Base-by-base conservation (phyloP, 495 filamentous ascomycete species). In the Thermochaetoides thermophila region DNA sequence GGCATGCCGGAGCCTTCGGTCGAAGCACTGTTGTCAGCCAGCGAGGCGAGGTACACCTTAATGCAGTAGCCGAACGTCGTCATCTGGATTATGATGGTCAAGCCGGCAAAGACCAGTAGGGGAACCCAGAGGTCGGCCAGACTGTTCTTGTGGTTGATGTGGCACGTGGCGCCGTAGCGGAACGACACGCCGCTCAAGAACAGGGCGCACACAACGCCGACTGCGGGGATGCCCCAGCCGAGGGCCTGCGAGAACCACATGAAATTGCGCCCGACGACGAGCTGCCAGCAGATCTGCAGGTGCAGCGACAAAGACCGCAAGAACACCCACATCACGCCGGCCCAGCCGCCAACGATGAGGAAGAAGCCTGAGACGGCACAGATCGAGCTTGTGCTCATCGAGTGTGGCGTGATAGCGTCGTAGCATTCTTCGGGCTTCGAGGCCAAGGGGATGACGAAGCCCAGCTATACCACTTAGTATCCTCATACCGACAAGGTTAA, bases 221-320 rank as follows among this genome's bases (percentile, higher is more conserved):
- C 50, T 19, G 73, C 67, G 2, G 85, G 83, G 26, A 96, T 63
- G 7, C 74, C 84, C 77, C 86, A 92, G 38, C 91, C 89, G 27
- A 71, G 59, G 6, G 71, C 60, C 44, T 93, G 74, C 8, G 91
- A 74, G 40, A 68, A 69, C 69, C 81, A 84, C 75, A 95, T 95
- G 57, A 93, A 95, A 40, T 74, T 84, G 13, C 71, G 69, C 3
- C 89, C 91, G 6, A 91, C 76, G 4, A 87, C 73, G 13, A 91
- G 63, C 50, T 96, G 83, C 91, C 91, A 97, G 62, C 84, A 93
- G 28, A 97, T 93, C 57, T 96, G 91, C 9, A 97, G 71, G 53
- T 97, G 89, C 35, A 97, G 78, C 12, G 86, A 92, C 26, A 95
- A 52, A 3, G 89, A 80, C 31, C 89, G 75, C 28, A 95, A 64